A percentile compares a stretch with the other conserved stretches of the same genome.
Evolutionary conservation across 106 monocot genomes (phyloP).

Genomic region (Allium fistulosum): DNA sequence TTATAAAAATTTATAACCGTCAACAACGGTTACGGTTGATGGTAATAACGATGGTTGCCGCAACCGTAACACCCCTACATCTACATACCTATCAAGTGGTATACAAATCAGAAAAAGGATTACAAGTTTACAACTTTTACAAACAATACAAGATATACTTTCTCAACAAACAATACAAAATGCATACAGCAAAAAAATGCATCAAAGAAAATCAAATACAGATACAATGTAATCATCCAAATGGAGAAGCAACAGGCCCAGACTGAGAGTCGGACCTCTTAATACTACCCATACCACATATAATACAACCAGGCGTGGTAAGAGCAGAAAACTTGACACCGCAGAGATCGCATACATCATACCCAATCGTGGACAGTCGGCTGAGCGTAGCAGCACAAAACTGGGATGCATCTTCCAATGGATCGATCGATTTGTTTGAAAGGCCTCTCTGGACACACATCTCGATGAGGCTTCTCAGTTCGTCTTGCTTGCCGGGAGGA

Average conservation of each 20-base stretch:
- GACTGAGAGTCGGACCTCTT: conserved; percentile 78
- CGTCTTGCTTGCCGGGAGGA: conserved; percentile 85
- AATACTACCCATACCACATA: conserved; percentile 98
- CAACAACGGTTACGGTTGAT: too few relatives aligned
- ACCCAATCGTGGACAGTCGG: conserved; percentile 82
- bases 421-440: conserved; percentile 86
- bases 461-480: conserved; percentile 77
- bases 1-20: too few relatives aligned
- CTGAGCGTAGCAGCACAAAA: conserved; percentile 93
- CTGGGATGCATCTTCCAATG: conserved; percentile 78
- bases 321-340: conserved; percentile 92
- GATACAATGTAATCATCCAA: conserved; percentile 32
- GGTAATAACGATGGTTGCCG: too few relatives aligned
- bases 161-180: too few relatives aligned
- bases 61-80: too few relatives aligned
- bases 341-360: conserved; percentile 81
- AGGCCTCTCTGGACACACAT: conserved; percentile 78
- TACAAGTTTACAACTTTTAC: too few relatives aligned
- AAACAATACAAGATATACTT: too few relatives aligned
- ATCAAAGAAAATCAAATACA: too few relatives aligned
- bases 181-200: too few relatives aligned
- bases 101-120: too few relatives aligned
- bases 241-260: conserved; percentile 70
- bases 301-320: conserved; percentile 73
- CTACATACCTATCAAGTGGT: too few relatives aligned